Conservation (phyloP, 2,329 filamentous ascomycete species). For the Chrysoporthe cubensis region DNA sequence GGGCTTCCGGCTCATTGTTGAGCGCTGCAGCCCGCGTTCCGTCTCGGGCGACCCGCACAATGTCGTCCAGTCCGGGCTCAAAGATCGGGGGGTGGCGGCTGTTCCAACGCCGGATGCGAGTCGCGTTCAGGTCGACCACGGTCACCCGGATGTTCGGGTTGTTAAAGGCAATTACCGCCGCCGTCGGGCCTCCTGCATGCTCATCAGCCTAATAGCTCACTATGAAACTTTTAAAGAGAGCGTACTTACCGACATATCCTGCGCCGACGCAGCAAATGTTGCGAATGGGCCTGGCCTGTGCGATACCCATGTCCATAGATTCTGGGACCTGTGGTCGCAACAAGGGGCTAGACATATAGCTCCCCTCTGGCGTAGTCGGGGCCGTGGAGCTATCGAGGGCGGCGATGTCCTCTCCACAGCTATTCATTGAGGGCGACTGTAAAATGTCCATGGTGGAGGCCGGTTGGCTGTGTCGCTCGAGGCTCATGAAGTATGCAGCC, state of each 20-base stretch:
- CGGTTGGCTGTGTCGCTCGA: not conserved
- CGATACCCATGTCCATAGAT: constrained; percentile 29
- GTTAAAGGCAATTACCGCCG: constrained; percentile 73
- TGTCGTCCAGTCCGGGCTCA: constrained; percentile 71
- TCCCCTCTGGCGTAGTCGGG: constrained; percentile 50
- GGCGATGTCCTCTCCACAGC: constrained; percentile 39
- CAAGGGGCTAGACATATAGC: constrained; percentile 46
- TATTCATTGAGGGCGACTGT: constrained; percentile 32
- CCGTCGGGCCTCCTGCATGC: constrained; percentile 69
- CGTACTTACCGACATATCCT: constrained; percentile 71
- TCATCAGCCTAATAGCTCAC: not conserved
- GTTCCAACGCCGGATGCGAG: constrained; percentile 73
- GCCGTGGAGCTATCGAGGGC: constrained; percentile 45
- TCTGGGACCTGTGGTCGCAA: constrained; percentile 37
- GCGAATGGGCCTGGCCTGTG: constrained; percentile 41
- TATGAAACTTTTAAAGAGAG: not conserved
- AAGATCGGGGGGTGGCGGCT: constrained; percentile 75
- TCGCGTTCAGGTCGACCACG: constrained; percentile 72
- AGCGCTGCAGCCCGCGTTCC: constrained; percentile 53
- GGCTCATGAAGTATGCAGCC: not conserved
- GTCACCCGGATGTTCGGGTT: constrained; percentile 73
- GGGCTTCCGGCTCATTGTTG: constrained; percentile 38
- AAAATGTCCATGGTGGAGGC: constrained; percentile 29
- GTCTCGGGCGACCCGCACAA: constrained; percentile 68
- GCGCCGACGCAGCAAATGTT: constrained; percentile 77